Evolutionary conservation across 2,329 filamentous ascomycete genomes (phyloP).

Genomic region (Lachnellula cervina): DNA sequence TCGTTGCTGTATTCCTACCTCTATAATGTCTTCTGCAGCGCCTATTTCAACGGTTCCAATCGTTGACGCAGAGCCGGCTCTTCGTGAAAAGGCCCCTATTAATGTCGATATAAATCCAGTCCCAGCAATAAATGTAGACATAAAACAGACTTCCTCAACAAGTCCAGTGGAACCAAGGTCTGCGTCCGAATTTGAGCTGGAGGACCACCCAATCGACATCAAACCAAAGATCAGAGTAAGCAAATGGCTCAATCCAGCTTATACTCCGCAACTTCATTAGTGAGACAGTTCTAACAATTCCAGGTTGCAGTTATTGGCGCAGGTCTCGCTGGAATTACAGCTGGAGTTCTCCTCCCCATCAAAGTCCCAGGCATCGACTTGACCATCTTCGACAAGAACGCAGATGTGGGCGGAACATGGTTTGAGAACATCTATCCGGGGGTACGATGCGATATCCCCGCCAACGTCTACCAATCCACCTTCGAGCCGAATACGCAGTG

Average conservation of each 20-base stretch:
- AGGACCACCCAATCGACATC: conserved; percentile 33
- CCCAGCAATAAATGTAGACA: not conserved
- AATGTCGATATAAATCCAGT: not conserved
- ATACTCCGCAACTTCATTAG: conserved; percentile 35
- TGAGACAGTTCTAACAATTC: conserved; percentile 53
- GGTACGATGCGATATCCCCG: conserved; percentile 13
- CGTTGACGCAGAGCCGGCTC: not conserved
- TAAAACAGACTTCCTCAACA: not conserved
- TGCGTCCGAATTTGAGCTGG: conserved; percentile 28
- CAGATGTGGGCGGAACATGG: conserved; percentile 42
- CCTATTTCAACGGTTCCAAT: not conserved
- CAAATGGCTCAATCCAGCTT: not conserved
- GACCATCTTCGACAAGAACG: conserved; percentile 48
- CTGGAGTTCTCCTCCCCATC: conserved; percentile 60
- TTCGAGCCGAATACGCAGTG: conserved; percentile 64
- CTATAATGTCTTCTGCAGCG: not conserved
- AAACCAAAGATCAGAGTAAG: conserved; percentile 2
- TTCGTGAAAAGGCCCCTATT: not conserved
- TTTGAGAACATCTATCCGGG: conserved; percentile 39
- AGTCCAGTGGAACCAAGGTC: not conserved
- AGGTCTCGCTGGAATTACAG: conserved; percentile 57
- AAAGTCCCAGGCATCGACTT: conserved; percentile 56
- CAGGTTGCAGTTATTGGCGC: conserved; percentile 50
- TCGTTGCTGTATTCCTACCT: not conserved
- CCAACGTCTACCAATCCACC: conserved; percentile 58